A percentile compares a stretch with the other conserved stretches of the same genome.
phyloP scores from a whole-genome alignment of 2,329 filamentous ascomycete species.

The Colletotrichum destructivum region DNA sequence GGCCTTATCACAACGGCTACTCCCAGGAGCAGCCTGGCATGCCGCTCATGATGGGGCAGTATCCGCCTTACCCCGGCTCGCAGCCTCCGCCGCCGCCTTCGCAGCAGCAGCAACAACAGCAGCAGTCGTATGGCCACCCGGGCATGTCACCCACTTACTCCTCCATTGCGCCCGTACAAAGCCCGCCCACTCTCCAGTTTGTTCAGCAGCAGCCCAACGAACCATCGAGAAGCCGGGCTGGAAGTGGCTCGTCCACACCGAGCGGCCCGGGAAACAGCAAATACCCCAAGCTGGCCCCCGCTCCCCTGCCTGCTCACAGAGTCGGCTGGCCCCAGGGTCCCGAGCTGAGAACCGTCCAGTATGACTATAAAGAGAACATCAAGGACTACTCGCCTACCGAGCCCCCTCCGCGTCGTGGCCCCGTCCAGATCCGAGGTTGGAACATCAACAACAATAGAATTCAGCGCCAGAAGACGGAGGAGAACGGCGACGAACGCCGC shows the following conservation, averaged over 20 bases:
- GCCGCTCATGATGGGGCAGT: constrained; percentile 34
- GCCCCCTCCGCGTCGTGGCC: constrained; percentile 69
- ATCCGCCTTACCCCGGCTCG: constrained; percentile 25
- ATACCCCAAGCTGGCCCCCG: constrained; percentile 72
- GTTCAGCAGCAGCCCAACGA: constrained; percentile 38
- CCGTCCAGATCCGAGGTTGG: constrained; percentile 72
- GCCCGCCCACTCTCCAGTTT: constrained; percentile 40
- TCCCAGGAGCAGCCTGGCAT: constrained; percentile 37
- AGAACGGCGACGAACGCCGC: constrained; percentile 43
- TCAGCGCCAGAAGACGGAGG: constrained; percentile 36
- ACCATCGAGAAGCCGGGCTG: constrained; percentile 36
- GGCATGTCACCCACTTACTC: constrained; percentile 41
- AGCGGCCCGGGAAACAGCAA: constrained; percentile 33
- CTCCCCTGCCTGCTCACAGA: constrained; percentile 67
- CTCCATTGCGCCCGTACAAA: constrained; percentile 40
- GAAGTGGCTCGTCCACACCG: constrained; percentile 43
- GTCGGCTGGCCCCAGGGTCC: constrained; percentile 62
- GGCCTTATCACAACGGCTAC: constrained; percentile 39
- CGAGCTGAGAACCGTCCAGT: constrained; percentile 72
- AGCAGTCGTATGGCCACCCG: constrained; percentile 24
- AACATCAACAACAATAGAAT: constrained; percentile 42
- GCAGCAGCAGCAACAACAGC: constrained; percentile 26
- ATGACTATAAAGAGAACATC: constrained; percentile 68
- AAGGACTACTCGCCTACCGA: constrained; percentile 71
- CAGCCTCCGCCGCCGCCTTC: constrained; percentile 23